These are phyloP conservation scores for Microbotryum violaceum DNA, from an alignment of 1,284 basidiomycete genomes.

Conservation along the genomic window DNA sequence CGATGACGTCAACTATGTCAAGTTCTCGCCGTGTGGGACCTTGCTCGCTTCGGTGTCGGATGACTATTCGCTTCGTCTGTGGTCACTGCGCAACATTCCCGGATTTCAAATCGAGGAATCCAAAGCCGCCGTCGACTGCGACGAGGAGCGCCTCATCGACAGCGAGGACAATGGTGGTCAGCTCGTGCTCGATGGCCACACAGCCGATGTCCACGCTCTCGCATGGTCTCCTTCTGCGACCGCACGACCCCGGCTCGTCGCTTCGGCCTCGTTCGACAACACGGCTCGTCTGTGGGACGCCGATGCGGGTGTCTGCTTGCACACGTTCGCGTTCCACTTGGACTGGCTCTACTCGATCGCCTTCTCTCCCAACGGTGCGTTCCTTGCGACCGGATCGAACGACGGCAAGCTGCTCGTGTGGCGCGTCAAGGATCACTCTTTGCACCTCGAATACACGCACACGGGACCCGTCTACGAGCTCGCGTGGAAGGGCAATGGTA, in stretches of 20 bases:
- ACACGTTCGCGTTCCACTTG: slow-evolving; percentile 48
- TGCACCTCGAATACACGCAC: slow-evolving; percentile 29
- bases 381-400: slow-evolving; percentile 34
- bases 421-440: slow-evolving; percentile 19
- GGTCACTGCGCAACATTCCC: slow-evolving; percentile 49
- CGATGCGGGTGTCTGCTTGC: slow-evolving; percentile 60
- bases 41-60: slow-evolving; percentile 70
- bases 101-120: slow-evolving; percentile 45
- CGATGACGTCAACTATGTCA: slow-evolving; percentile 69
- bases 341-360: slow-evolving; percentile 34
- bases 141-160: slow-evolving; percentile 24
- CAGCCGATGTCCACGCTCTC: slow-evolving; percentile 57
- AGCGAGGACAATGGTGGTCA: slow-evolving; percentile 13
- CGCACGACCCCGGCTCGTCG: slow-evolving; percentile 51
- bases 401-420: slow-evolving; percentile 32
- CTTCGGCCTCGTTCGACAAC: slow-evolving; percentile 70
- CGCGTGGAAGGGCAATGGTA: slow-evolving; percentile 31
- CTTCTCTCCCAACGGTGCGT: slow-evolving; percentile 31
- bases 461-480: slow-evolving; percentile 33
- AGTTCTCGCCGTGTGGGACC: slow-evolving; percentile 57
- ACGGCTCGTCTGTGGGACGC: slow-evolving; percentile 70
- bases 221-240: slow-evolving; percentile 58
- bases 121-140: slow-evolving; percentile 6
- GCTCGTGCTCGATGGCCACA: slow-evolving; percentile 48
- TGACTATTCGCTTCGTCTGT: slow-evolving; percentile 65